These are phyloP conservation scores for Boletus sp. DNA, from an alignment of 1,284 basidiomycete species.

Conservation along the genomic window DNA sequence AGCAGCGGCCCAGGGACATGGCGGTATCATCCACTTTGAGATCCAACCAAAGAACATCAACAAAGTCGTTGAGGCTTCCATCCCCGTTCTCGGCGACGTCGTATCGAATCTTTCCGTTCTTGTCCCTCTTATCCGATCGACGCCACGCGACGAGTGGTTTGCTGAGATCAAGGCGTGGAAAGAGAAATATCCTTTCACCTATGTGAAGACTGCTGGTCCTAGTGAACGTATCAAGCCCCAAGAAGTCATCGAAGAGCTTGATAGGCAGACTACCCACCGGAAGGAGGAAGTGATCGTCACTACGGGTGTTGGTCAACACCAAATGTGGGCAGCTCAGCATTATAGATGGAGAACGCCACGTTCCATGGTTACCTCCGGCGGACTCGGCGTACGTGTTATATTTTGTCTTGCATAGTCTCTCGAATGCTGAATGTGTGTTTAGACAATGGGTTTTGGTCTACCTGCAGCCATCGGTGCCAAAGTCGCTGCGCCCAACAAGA, in stretches of 20 bases:
- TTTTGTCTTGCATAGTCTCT: background rate
- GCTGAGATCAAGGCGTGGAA: conserved; percentile 84
- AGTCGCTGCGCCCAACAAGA: conserved; percentile 91
- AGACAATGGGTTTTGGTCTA: conserved; percentile 98
- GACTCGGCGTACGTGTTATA: conserved; percentile 71
- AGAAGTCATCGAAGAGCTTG: conserved; percentile 92
- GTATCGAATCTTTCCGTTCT: conserved; percentile 78
- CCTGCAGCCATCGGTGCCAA: conserved; percentile 95
- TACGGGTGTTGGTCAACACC: conserved; percentile 98
- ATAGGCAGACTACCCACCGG: conserved; percentile 65
- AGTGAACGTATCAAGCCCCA: conserved; percentile 89
- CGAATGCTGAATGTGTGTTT: conserved; percentile 12
- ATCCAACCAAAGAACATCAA: conserved; percentile 99
- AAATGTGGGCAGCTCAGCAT: conserved; percentile 99
- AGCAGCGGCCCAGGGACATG: conserved; percentile 81
- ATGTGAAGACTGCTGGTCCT: conserved; percentile 53
- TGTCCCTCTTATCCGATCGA: conserved; percentile 70
- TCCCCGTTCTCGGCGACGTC: conserved; percentile 94
- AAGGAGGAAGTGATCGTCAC: conserved; percentile 89
- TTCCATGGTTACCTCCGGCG: conserved; percentile 94
- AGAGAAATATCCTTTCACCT: conserved; percentile 86
- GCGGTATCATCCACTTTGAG: conserved; percentile 99
- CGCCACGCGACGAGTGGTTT: conserved; percentile 79
- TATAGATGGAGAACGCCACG: conserved; percentile 88
- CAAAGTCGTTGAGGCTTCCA: conserved; percentile 94